phyloP scores from a whole-genome alignment of 805 yeast genomes.

The Jamesozyma hellenica region DNA sequence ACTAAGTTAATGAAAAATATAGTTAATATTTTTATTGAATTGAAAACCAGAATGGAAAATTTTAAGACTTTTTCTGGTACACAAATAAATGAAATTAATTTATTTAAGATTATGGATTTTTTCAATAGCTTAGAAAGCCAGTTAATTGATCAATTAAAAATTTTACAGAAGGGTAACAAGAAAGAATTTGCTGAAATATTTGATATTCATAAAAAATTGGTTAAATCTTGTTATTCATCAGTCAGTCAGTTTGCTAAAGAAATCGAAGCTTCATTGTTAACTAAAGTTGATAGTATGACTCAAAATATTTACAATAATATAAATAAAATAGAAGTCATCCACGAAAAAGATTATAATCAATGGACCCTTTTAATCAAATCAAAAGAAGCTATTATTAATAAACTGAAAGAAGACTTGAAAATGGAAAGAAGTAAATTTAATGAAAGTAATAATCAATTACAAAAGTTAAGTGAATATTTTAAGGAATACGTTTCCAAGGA shows the following conservation, averaged over 20 bases:
- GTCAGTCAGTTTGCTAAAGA: slow-evolving; percentile 1
- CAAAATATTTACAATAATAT: neutral
- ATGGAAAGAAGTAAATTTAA: slow-evolving; percentile 6
- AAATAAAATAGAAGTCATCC: neutral
- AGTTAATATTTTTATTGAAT: neutral
- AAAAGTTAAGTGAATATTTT: slow-evolving; percentile 7
- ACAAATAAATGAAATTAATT: neutral
- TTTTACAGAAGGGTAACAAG: neutral
- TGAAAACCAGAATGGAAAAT: slow-evolving; percentile 3
- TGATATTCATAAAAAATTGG: neutral
- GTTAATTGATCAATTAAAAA: neutral
- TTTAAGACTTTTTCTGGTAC: neutral
- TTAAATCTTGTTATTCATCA: slow-evolving; percentile 1
- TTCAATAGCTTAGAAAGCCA: neutral
- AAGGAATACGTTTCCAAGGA: slow-evolving; percentile 7
- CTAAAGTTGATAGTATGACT: neutral
- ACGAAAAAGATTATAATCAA: neutral
- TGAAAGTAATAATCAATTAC: slow-evolving; percentile 5
- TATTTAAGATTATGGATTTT: neutral
- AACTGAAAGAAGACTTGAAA: slow-evolving; percentile 7
- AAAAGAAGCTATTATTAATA: slow-evolving; percentile 1
- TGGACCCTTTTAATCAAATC: neutral
- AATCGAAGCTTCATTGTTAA: slow-evolving; percentile 2
- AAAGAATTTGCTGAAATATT: neutral
- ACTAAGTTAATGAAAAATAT: slow-evolving; percentile 4